phyloP scores from a whole-genome alignment of 1,139 yeast genomes.

The Diutina catenulata region DNA sequence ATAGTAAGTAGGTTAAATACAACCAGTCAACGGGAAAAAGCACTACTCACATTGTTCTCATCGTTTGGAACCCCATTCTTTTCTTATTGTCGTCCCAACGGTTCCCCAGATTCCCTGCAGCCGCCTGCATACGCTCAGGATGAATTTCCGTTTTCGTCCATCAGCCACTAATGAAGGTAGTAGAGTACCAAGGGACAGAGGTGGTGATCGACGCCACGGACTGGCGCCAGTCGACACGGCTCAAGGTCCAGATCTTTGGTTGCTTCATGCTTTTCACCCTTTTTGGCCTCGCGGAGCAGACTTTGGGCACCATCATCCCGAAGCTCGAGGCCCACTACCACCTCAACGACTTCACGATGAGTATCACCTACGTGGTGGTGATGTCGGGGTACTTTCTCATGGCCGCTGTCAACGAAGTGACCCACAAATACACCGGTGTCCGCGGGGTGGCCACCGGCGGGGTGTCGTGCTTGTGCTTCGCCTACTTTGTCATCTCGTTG shows the following conservation, averaged over 20 bases:
- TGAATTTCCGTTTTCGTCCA: too few species aligned
- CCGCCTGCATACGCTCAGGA: too few species aligned
- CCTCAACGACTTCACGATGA: conserved; percentile 27
- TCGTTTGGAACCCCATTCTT: too few species aligned
- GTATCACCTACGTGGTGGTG: conserved; percentile 1
- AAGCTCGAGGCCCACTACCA: conserved; percentile 31
- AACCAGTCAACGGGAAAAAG: too few species aligned
- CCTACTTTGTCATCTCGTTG: conserved; percentile 17
- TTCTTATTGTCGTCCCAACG: too few species aligned
- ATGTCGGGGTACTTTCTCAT: conserved; percentile 24
- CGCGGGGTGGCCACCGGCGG: conserved; percentile 26
- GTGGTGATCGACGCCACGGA: conserved; percentile 21
- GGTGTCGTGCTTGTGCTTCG: conserved; percentile 17
- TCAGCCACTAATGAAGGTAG: too few species aligned
- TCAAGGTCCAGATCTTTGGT: conserved; percentile 29
- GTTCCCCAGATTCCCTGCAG: too few species aligned
- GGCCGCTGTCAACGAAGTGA: conserved; percentile 24
- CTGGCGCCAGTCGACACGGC: conserved; percentile 24
- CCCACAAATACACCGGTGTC: conserved; percentile 23
- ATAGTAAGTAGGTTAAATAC: too few species aligned
- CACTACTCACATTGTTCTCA: too few species aligned
- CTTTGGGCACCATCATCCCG: conserved; percentile 46
- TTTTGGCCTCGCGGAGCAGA: conserved; percentile 47
- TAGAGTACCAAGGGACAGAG: background rate
- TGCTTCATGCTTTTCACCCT: conserved; percentile 27